Conservation (phyloP, 345 rosid species). For the Eucalyptus rudis region DNA sequence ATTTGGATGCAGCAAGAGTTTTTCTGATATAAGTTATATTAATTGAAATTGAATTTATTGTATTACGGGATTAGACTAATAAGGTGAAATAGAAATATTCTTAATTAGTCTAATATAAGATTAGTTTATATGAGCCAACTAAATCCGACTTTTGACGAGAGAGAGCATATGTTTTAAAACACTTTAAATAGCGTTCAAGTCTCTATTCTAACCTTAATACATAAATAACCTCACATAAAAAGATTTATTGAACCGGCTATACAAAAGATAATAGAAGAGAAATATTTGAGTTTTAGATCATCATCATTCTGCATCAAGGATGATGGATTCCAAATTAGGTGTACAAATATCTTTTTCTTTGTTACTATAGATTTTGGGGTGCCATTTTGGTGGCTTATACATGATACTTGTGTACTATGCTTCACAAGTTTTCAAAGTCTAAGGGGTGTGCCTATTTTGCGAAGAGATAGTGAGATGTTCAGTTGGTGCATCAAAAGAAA, state of each 20-base stretch:
- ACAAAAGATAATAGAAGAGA: no score
- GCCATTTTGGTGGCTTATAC: background rate
- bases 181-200: fast-evolving
- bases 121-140: fast-evolving
- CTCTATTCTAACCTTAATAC: fast-evolving
- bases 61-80: fast-evolving
- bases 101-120: no score
- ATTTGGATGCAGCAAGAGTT: background rate
- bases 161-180: background rate
- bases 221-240: background rate
- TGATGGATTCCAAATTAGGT: fast-evolving
- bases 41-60: no score
- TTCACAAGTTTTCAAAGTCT: background rate
- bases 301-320: fast-evolving
- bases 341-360: background rate
- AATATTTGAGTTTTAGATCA: no score
- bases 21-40: no score
- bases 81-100: background rate
- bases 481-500: background rate
- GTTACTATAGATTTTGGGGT: background rate
- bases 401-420: background rate
- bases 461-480: background rate
- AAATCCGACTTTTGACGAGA: fast-evolving
- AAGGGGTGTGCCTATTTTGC: background rate
- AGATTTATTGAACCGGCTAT: no score